Evolutionary conservation across 78 protist genomes (phyloP).

Genomic region (Dictyostelium firmibasis): DNA sequence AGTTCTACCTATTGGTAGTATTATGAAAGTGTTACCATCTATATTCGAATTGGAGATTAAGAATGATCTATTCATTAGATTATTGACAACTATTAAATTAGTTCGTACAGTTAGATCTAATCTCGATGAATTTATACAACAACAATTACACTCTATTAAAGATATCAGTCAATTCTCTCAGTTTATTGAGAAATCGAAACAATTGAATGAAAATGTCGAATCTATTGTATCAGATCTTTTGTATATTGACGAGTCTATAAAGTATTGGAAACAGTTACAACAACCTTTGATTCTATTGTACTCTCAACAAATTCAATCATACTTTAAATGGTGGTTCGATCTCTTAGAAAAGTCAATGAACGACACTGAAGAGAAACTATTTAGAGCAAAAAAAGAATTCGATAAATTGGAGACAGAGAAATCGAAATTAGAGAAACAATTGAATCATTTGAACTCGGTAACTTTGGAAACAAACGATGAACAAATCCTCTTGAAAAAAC

Average conservation of each 20-base stretch:
- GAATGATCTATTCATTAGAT: constrained; percentile 22
- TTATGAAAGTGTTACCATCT: constrained; percentile 52
- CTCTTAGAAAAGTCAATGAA: background rate
- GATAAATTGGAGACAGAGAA: constrained; percentile 61
- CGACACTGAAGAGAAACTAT: constrained; percentile 40
- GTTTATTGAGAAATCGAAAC: background rate
- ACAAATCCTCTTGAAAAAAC: background rate
- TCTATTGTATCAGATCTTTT: background rate
- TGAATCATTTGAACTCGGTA: background rate
- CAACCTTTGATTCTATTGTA: constrained; percentile 14
- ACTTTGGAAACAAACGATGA: background rate
- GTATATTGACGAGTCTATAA: background rate
- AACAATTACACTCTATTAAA: background rate
- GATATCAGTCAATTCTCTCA: background rate
- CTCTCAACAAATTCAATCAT: background rate
- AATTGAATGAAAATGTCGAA: background rate
- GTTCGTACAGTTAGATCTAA: background rate
- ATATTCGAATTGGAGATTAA: constrained; percentile 34
- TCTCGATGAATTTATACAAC: background rate
- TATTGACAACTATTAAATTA: background rate
- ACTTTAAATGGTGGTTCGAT: constrained; percentile 63
- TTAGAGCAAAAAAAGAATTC: constrained; percentile 31
- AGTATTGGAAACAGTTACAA: constrained; percentile 17
- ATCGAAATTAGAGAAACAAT: constrained; percentile 24
- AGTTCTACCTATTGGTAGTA: constrained; percentile 7